Conservation (phyloP, 495 filamentous ascomycete genomes). For the Haplographium delicatum region DNA sequence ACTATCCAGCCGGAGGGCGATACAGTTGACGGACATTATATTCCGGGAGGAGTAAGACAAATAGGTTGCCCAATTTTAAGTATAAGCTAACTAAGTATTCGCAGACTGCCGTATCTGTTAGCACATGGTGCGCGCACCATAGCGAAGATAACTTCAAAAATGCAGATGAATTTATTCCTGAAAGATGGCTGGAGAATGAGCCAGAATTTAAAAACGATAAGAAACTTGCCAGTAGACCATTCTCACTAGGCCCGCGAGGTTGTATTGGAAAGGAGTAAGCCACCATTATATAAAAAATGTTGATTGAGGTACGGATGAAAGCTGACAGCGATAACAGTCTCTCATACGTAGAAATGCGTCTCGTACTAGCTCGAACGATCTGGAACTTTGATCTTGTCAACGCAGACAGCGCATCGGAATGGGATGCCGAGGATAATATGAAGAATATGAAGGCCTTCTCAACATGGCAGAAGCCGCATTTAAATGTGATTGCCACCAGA, state of each 20-base stretch:
- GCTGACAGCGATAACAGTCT: too few relatives aligned
- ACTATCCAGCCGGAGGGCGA: constrained; percentile 26
- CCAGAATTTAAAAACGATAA: constrained; percentile 33
- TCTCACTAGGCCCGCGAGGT: constrained; percentile 51
- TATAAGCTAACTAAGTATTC: background rate
- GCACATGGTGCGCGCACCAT: background rate
- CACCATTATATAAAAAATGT: too few relatives aligned
- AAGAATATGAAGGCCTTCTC: too few relatives aligned
- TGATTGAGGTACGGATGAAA: too few relatives aligned
- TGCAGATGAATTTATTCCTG: constrained; percentile 30
- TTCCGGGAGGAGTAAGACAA: constrained; percentile 11
- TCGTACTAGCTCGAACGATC: too few relatives aligned
- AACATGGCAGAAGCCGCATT: too few relatives aligned
- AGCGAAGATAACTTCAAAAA: background rate
- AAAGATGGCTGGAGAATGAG: constrained; percentile 28
- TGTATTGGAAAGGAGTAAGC: constrained; percentile 50
- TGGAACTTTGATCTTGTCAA: too few relatives aligned
- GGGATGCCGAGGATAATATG: too few relatives aligned
- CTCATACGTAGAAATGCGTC: too few relatives aligned
- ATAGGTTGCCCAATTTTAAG: background rate
- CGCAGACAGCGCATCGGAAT: too few relatives aligned
- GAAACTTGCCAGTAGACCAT: constrained; percentile 46
- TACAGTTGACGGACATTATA: constrained; percentile 4
- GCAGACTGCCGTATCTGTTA: background rate
- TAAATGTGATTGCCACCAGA: too few relatives aligned